Evolutionary conservation across 2,329 filamentous ascomycete species (phyloP), one percentile per base, ranked within the genome.

Genomic region (Trichophyton mentagrophytes): DNA sequence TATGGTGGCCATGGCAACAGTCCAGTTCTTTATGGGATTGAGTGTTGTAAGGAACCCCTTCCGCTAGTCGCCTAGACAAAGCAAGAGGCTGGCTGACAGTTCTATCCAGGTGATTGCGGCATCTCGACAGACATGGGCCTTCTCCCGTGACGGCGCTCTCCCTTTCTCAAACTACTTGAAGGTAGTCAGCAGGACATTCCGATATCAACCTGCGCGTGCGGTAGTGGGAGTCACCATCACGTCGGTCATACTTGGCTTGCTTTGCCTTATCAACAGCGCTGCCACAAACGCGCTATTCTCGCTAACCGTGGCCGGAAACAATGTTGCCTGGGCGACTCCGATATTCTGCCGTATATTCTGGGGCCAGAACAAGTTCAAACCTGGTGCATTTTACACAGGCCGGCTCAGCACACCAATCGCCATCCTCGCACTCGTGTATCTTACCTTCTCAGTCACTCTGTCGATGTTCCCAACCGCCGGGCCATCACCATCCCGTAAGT

Each of bases 21-120:
- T 83, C 2, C 83, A 85, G 67, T 85, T 83, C 68, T 73, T 85
- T 22, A 85, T 85, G 78, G 82, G 82, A 0, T 70, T 84, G 1
- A 81, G 78, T 33, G 79, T 83, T 60, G 72, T 73, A 63, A 20
- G 64, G 17, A 30, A 7, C 1, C 17, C 27, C 27, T n/a, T 8
- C 11, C 8, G 3, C 33, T 38, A 13, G 11, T 38, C 11, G 33
- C 33, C 6, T 38, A 38, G 33, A 13, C 1, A 13, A 33, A 33
- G 8, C 22, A 33, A 38, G 11, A 38, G 33, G 6, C 33, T 38
- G 33, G 7, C 33, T 38, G 11, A 38, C 33, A 13, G 11, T 58
- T 61, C 3, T 17, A 20, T 51, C 5, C 67, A 76, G 70, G 71
- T 82, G 2, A 79, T 84, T 2, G 83, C 83, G 1, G 80, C 79